Percentiles rank a stretch among this genome's conserved stretches.
Conservation (phyloP, 2,329 filamentous ascomycete species). For the Atkinsonella hypoxylon region DNA sequence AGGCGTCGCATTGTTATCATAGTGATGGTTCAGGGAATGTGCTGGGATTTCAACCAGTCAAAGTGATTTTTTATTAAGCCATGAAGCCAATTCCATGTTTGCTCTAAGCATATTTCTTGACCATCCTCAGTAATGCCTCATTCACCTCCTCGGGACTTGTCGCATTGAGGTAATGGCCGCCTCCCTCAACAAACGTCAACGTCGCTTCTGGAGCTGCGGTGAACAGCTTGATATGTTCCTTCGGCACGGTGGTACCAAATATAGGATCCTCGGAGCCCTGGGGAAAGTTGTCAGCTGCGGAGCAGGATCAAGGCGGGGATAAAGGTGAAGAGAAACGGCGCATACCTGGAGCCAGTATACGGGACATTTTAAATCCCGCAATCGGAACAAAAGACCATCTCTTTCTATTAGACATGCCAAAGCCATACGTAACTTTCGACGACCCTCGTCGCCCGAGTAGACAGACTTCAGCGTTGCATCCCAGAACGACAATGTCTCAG, state of each 20-base stretch:
- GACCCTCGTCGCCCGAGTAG: constrained; percentile 37
- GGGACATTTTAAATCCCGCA: constrained; percentile 36
- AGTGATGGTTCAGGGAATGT: no score
- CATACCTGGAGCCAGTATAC: constrained; percentile 40
- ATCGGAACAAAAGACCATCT: constrained; percentile 33
- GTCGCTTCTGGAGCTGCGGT: constrained; percentile 31
- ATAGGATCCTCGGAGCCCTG: constrained; percentile 35
- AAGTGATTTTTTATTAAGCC: no score
- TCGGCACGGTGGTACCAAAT: constrained; percentile 26
- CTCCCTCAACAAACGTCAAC: constrained; percentile 30
- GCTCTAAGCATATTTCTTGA: constrained; percentile 19
- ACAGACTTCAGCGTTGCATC: constrained; percentile 30
- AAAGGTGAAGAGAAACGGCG: neutral
- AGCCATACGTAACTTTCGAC: constrained; percentile 35
- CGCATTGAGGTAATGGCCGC: constrained; percentile 36
- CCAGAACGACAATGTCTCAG: constrained; percentile 32
- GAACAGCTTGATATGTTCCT: constrained; percentile 39
- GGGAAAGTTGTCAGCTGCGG: neutral
- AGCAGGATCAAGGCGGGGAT: neutral
- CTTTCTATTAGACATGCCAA: constrained; percentile 31
- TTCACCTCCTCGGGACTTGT: constrained; percentile 34
- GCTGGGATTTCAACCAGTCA: no score
- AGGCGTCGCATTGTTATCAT: no score
- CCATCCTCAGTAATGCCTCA: constrained; percentile 31
- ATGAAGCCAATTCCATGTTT: no score